Evolutionary conservation across 169 alveolate genomes (phyloP), one percentile per base, ranked within the genome.

Genomic region (Fabrea salina): DNA sequence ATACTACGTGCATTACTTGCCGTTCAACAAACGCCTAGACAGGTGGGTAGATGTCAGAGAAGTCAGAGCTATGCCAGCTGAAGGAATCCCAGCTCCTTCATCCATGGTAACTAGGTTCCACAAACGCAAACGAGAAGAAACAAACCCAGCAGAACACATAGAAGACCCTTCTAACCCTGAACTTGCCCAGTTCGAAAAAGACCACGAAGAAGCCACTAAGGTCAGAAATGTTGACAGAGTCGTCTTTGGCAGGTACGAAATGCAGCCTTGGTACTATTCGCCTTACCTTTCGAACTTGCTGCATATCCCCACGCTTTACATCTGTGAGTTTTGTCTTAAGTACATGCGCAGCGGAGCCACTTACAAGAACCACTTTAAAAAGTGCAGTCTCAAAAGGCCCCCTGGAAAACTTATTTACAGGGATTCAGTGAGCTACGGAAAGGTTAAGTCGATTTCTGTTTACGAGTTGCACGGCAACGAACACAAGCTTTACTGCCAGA

Each of bases 321-420:
- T 90, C 32, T 90, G 95, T 59, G 95, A 90, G 59, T 86, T 81
- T 51, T 90, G 95, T 64, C 79, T 90, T 43, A 85, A 87, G 50
- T 92, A 86, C 71, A 84, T 86, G 82, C 66, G 89, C 35, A 76
- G 83, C 35, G 74, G 85, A 75, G 72, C 77, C 50, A 86, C 92
- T 61, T 68, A 87, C 35, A 56, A 59, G 27, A 49, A 82, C 40
- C 96, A 92, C 84, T 70, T 75, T 39, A 37, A 76, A 49, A 86
- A 81, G 40, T 92, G 96, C 41, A 47, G 70, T 25, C 86, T 76
- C 51, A 75, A 61, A 77, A 56, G 81, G 41, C 95, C 96, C 11
- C 91, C 91, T n/a, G 94, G 96, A 2, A 86, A 89, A 51, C 82
- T 85, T 66, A 80, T 92, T n/a, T 92, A 92, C 71, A 78, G 89